A percentile compares a stretch with the other conserved stretches of the same genome.
These are phyloP conservation scores for Cercospora sp. DNA, from an alignment of 2,329 filamentous ascomycete genomes.

Conservation along the genomic window DNA sequence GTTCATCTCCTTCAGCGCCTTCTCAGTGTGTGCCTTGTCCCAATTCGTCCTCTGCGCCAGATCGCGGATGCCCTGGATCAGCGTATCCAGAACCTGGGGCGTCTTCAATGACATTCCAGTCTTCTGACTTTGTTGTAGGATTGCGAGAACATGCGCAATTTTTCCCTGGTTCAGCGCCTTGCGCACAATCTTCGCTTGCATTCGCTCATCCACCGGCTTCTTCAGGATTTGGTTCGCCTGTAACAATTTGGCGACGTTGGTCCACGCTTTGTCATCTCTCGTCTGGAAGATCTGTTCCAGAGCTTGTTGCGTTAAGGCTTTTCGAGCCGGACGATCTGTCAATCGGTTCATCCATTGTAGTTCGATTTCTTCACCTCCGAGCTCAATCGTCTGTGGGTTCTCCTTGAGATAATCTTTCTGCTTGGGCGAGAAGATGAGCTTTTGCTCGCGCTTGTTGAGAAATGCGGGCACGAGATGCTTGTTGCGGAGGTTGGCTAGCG, in stretches of 20 bases:
- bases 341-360: constrained; percentile 38
- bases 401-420: constrained; percentile 45
- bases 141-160: constrained; percentile 36
- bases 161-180: constrained; percentile 35
- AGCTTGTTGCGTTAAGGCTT: constrained; percentile 33
- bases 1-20: constrained; percentile 43
- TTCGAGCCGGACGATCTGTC: constrained; percentile 35
- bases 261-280: constrained; percentile 31
- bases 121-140: constrained; percentile 34
- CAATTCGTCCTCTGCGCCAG: constrained; percentile 39
- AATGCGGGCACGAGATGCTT: constrained; percentile 49
- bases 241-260: constrained; percentile 39
- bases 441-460: constrained; percentile 44
- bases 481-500: constrained; percentile 45
- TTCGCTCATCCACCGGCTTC: constrained; percentile 19
- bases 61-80: constrained; percentile 41
- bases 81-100: constrained; percentile 35
- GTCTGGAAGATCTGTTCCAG: constrained; percentile 34
- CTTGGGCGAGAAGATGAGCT: constrained; percentile 46
- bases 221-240: constrained; percentile 35
- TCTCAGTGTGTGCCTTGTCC: constrained; percentile 41
- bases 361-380: constrained; percentile 44
- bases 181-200: constrained; percentile 39
- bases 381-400: constrained; percentile 45
- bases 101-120: constrained; percentile 41